phyloP scores from a whole-genome alignment of 2,329 filamentous ascomycete genomes.

The Tolypocladium cylindrosporum region DNA sequence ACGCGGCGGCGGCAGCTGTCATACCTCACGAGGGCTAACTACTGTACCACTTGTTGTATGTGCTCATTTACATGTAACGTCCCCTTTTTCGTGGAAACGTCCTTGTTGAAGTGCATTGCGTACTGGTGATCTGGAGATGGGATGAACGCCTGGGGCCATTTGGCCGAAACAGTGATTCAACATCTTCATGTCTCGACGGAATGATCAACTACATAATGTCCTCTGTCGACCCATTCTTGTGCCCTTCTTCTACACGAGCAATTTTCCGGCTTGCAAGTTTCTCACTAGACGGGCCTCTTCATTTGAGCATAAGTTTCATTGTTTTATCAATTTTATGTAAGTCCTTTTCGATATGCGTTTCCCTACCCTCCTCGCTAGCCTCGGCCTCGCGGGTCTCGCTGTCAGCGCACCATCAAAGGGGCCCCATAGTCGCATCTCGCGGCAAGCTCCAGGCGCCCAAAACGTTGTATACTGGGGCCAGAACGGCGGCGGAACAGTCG shows the following conservation, averaged over 20 bases:
- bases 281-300: neutral
- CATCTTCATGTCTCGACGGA: neutral
- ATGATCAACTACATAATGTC: neutral
- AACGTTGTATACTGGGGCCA: slow-evolving; percentile 22
- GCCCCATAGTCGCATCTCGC: neutral
- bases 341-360: neutral
- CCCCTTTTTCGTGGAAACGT: neutral
- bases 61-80: neutral
- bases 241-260: neutral
- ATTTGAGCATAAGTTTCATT: neutral
- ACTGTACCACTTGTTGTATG: neutral
- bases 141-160: neutral
- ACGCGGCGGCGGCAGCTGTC: neutral
- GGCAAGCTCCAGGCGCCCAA: slow-evolving; percentile 4
- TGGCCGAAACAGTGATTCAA: neutral
- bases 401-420: neutral
- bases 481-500: slow-evolving; percentile 16
- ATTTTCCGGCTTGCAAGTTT: neutral
- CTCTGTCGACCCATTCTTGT: neutral
- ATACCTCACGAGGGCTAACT: neutral
- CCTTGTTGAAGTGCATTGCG: neutral
- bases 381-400: neutral
- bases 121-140: neutral
- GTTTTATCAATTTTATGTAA: neutral
- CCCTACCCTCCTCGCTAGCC: neutral